Evolutionary conservation across 202 grass and related monocot genomes (phyloP).

Genomic region (Musa balbisiana): DNA sequence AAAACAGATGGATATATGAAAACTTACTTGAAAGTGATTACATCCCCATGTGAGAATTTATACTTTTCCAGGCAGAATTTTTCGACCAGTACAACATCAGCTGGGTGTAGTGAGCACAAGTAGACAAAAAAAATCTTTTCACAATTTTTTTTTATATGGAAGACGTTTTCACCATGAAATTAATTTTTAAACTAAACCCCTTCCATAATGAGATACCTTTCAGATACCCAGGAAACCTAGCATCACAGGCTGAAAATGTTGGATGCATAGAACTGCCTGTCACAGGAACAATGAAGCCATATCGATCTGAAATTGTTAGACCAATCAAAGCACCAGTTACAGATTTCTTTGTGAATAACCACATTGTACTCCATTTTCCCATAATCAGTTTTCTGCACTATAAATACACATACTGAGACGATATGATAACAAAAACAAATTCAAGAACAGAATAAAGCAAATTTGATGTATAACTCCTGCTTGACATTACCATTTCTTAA

Average conservation of each 20-base stretch:
- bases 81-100: slow-evolving; percentile 33
- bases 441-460: not conserved
- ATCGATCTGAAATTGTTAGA: slow-evolving; percentile 40
- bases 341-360: slow-evolving; percentile 32
- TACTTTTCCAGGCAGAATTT: slow-evolving; percentile 40
- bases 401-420: not conserved
- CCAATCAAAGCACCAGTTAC: slow-evolving; percentile 27
- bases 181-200: not conserved
- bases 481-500: not conserved
- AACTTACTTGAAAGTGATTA: slow-evolving; percentile 47
- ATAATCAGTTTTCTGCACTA: slow-evolving; percentile 26
- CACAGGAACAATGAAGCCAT: slow-evolving; percentile 28
- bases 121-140: not conserved
- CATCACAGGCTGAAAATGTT: slow-evolving; percentile 28
- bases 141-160: not conserved
- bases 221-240: slow-evolving; percentile 29
- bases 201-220: slow-evolving; percentile 32
- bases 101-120: slow-evolving; percentile 49
- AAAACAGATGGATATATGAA: not conserved
- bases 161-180: not conserved
- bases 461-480: not conserved
- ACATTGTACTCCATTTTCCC: slow-evolving; percentile 22
- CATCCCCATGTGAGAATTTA: slow-evolving; percentile 50
- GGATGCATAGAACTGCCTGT: slow-evolving; percentile 53
- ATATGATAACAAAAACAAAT: not conserved